These are phyloP conservation scores for Backusella morwellensis DNA, from an alignment of 192 early-diverging fungal genomes.

Conservation along the genomic window DNA sequence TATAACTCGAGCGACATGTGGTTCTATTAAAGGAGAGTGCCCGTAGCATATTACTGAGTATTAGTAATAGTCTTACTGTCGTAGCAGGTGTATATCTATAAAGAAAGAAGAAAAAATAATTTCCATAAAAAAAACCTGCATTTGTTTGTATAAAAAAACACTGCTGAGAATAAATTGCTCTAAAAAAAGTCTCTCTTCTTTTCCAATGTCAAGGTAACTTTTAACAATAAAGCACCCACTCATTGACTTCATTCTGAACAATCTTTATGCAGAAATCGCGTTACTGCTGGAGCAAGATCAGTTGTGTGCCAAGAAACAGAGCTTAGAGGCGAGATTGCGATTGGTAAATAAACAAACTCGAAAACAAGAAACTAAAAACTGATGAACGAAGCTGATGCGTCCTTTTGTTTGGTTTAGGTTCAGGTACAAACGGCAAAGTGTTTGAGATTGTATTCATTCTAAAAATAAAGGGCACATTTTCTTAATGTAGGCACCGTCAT, in stretches of 20 bases:
- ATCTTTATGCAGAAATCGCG: conserved; percentile 18
- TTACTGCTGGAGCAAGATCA: conserved; percentile 31
- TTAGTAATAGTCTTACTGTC: not conserved
- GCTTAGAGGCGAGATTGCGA: conserved; percentile 47
- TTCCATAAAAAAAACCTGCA: no score
- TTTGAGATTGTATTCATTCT: not conserved
- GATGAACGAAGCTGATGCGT: not conserved
- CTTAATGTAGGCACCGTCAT: conserved; percentile 56
- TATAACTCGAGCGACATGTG: not conserved
- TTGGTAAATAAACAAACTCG: conserved; percentile 35
- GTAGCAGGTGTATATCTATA: not conserved
- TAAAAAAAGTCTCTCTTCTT: not conserved
- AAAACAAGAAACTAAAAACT: not conserved
- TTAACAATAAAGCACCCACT: not conserved
- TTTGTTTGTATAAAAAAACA: no score
- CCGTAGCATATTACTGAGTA: not conserved
- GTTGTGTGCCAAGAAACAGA: conserved; percentile 55
- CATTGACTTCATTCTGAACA: not conserved
- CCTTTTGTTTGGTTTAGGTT: conserved; percentile 4
- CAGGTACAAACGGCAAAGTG: not conserved
- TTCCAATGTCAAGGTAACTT: conserved; percentile 15
- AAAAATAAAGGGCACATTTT: not conserved
- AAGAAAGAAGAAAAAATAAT: not conserved
- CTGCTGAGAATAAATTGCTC: not conserved
- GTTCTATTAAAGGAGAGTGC: not conserved